Evolutionary conservation across 73 alveolate genomes (phyloP).

Genomic region (Diophrys appendiculata): DNA sequence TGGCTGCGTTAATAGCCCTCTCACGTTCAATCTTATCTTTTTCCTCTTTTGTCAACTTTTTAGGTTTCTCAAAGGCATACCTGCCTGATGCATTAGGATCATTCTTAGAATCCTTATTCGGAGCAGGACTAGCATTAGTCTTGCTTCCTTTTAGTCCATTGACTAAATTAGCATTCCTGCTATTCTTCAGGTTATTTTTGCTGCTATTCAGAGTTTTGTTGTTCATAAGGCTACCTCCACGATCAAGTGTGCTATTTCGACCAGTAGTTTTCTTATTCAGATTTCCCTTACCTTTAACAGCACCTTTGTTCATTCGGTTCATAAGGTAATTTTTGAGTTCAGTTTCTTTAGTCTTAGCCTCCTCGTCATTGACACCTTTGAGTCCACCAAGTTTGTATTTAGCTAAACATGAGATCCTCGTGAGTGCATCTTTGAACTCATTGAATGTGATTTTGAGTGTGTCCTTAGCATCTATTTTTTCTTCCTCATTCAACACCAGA

Average conservation of each 20-base stretch:
- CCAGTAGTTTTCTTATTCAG: too few species aligned
- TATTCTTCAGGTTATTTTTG: too few species aligned
- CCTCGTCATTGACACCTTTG: conserved; percentile 18
- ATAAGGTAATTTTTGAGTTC: not conserved
- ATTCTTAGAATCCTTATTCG: too few species aligned
- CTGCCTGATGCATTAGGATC: too few species aligned
- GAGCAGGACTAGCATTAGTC: too few species aligned
- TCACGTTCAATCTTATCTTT: conserved; percentile 5
- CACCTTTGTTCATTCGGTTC: conserved; percentile 4
- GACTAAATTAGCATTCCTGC: too few species aligned
- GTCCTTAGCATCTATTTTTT: conserved; percentile 1
- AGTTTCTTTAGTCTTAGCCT: not conserved
- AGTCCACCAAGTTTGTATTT: conserved; percentile 42
- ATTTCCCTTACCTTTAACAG: too few species aligned
- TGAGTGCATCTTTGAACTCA: conserved; percentile 42
- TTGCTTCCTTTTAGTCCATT: too few species aligned
- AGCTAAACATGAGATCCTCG: conserved; percentile 34
- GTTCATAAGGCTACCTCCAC: too few species aligned
- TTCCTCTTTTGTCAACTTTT: conserved; percentile 4
- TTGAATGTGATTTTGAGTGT: conserved; percentile 8
- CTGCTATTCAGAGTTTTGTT: too few species aligned
- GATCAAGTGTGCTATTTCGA: too few species aligned
- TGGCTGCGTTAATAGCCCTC: conserved; percentile 9
- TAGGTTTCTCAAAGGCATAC: conserved; percentile 4
- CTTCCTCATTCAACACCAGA: not conserved